phyloP scores from a whole-genome alignment of 2,329 filamentous ascomycete genomes.

The Epichloe sylvatica region DNA sequence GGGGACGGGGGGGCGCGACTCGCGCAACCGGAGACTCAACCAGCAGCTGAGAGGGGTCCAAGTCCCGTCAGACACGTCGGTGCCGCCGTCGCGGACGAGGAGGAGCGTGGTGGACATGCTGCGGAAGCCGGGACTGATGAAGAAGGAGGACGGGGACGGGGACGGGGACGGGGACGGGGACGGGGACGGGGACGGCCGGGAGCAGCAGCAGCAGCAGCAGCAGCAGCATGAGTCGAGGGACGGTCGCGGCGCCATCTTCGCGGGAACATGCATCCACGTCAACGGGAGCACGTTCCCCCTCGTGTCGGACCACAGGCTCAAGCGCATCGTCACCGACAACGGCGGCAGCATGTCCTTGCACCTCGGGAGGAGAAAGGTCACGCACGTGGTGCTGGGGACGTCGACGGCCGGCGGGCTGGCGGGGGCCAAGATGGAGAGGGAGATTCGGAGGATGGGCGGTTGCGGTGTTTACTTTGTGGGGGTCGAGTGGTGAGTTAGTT shows the following conservation, averaged over 20 bases:
- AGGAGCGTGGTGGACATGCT: constrained; percentile 42
- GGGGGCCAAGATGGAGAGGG: constrained; percentile 63
- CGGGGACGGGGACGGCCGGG: too few relatives aligned
- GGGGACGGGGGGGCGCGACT: constrained; percentile 55
- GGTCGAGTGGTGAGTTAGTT: constrained; percentile 55
- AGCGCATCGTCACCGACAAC: constrained; percentile 59
- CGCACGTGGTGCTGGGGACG: constrained; percentile 69
- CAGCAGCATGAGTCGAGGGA: not conserved
- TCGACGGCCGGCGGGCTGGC: constrained; percentile 62
- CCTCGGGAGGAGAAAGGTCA: constrained; percentile 60
- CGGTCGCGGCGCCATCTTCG: constrained; percentile 40
- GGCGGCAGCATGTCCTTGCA: constrained; percentile 59
- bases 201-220: too few relatives aligned
- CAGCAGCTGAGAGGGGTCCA: constrained; percentile 54
- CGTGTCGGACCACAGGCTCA: constrained; percentile 76
- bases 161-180: too few relatives aligned
- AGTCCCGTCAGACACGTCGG: constrained; percentile 17
- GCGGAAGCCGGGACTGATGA: constrained; percentile 22
- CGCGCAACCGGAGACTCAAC: constrained; percentile 53
- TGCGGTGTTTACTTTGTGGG: constrained; percentile 64
- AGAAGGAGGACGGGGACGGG: not conserved
- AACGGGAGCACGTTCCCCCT: constrained; percentile 74
- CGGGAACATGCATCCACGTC: constrained; percentile 62
- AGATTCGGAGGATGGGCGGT: constrained; percentile 54
- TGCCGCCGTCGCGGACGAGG: not conserved